A percentile compares a stretch with the other conserved stretches of the same genome.
Conservation (phyloP, 495 filamentous ascomycete genomes). For the Penicillium coffeae region DNA sequence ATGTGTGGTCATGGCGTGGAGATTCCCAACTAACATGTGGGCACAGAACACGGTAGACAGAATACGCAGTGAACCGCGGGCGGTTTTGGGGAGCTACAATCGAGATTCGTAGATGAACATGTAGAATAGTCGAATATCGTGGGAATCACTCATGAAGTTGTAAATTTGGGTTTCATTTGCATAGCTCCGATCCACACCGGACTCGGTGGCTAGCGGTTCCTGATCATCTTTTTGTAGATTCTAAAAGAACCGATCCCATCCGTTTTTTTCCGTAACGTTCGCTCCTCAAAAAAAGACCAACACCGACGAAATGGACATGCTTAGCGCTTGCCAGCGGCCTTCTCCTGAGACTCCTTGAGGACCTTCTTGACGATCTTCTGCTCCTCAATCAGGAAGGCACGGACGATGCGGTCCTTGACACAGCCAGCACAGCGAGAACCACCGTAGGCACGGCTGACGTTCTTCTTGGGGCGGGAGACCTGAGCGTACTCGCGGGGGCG, state of each 20-base stretch:
- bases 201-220: constrained; percentile 29
- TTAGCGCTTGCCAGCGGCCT: constrained; percentile 56
- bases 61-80: not conserved
- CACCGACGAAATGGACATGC: constrained; percentile 38
- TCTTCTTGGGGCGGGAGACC: constrained; percentile 98
- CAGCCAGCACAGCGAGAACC: constrained; percentile 97
- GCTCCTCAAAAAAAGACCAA: constrained; percentile 42
- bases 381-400: constrained; percentile 99
- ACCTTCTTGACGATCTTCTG: constrained; percentile 99
- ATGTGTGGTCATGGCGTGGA: too few relatives aligned
- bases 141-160: constrained; percentile 28
- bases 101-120: not conserved
- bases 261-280: constrained; percentile 41
- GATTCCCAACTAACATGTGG: too few relatives aligned
- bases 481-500: constrained; percentile 94
- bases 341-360: constrained; percentile 87
- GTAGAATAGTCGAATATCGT: constrained; percentile 8
- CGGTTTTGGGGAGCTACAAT: not conserved
- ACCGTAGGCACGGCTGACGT: constrained; percentile 95
- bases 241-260: constrained; percentile 33
- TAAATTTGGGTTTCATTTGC: constrained; percentile 35
- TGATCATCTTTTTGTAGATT: constrained; percentile 31
- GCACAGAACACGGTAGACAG: not conserved
- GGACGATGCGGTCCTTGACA: constrained; percentile 94
- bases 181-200: constrained; percentile 21